Evolutionary conservation across 2,329 filamentous ascomycete species (phyloP).

Genomic region (Colletotrichum sp.): DNA sequence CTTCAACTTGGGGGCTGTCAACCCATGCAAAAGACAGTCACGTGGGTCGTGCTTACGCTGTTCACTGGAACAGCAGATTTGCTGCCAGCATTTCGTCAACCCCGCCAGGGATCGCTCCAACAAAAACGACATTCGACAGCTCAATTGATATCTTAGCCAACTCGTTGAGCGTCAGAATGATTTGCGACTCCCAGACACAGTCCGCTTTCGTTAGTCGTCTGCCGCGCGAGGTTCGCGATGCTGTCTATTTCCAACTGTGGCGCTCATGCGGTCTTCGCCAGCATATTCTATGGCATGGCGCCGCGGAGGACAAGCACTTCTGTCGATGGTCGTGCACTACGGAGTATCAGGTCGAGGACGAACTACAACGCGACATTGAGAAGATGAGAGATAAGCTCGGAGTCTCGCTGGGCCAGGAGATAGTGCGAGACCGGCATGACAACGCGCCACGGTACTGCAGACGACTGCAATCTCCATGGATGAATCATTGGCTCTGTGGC

Average conservation of each 20-base stretch:
- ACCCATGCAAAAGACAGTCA: neutral
- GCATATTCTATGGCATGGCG: constrained; percentile 14
- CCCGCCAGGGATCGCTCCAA: neutral
- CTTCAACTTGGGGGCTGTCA: neutral
- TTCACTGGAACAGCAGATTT: neutral
- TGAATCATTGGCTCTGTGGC: constrained; percentile 5
- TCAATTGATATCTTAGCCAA: neutral
- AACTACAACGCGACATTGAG: neutral
- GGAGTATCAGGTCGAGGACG: neutral
- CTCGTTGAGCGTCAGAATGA: neutral
- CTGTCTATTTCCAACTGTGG: constrained; percentile 22
- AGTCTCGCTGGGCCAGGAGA: neutral
- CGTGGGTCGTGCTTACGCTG: neutral
- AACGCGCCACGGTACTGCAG: neutral
- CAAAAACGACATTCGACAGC: neutral
- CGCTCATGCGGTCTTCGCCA: constrained; percentile 8
- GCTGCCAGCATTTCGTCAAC: neutral
- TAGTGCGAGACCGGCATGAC: neutral
- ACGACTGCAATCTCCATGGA: neutral
- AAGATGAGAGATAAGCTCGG: neutral
- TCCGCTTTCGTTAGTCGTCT: constrained; percentile 6
- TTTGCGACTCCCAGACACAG: neutral
- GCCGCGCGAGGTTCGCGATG: constrained; percentile 18
- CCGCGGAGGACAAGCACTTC: neutral
- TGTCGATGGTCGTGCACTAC: constrained; percentile 20